Evolutionary conservation across 306 rosid species (phyloP).

Genomic region (Quercus aquifolioides): DNA sequence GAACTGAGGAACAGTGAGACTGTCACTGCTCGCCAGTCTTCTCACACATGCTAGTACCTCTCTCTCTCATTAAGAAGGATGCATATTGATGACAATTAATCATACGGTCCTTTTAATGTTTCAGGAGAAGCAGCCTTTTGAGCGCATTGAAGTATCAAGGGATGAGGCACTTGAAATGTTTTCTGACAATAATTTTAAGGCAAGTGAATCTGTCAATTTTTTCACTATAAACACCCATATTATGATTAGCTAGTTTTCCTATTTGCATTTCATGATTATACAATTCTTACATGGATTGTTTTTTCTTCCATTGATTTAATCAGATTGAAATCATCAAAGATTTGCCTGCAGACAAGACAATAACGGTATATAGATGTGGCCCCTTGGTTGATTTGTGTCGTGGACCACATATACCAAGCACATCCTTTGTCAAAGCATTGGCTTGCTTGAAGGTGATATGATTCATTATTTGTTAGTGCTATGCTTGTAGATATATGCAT

Average conservation of each 20-base stretch:
- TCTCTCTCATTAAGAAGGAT: background rate
- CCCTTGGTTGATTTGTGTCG: slow-evolving; percentile 94
- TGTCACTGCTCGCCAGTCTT: background rate
- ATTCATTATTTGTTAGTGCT: slow-evolving; percentile 10
- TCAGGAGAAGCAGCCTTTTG: slow-evolving; percentile 90
- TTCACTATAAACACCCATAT: background rate
- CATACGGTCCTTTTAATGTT: background rate
- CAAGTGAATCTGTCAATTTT: slow-evolving; percentile 29
- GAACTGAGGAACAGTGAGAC: background rate
- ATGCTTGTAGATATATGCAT: background rate
- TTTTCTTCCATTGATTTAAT: slow-evolving; percentile 11
- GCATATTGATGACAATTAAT: background rate
- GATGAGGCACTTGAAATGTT: slow-evolving; percentile 87
- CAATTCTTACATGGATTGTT: slow-evolving; percentile 5
- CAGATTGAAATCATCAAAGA: slow-evolving; percentile 96
- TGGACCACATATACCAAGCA: slow-evolving; percentile 96
- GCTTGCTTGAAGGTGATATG: slow-evolving; percentile 76
- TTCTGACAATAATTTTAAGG: slow-evolving; percentile 86
- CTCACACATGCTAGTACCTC: background rate
- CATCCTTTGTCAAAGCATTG: slow-evolving; percentile 91
- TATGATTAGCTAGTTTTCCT: slow-evolving; percentile 6
- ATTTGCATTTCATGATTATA: slow-evolving; percentile 8
- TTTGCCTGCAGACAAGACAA: slow-evolving; percentile 86
- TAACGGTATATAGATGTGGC: slow-evolving; percentile 96
- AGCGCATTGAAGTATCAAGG: slow-evolving; percentile 87